A percentile compares a stretch with the other conserved stretches of the same genome.
Evolutionary conservation across 2,329 filamentous ascomycete species (phyloP).

Genomic region (Calonectria pseudoreteaudii): DNA sequence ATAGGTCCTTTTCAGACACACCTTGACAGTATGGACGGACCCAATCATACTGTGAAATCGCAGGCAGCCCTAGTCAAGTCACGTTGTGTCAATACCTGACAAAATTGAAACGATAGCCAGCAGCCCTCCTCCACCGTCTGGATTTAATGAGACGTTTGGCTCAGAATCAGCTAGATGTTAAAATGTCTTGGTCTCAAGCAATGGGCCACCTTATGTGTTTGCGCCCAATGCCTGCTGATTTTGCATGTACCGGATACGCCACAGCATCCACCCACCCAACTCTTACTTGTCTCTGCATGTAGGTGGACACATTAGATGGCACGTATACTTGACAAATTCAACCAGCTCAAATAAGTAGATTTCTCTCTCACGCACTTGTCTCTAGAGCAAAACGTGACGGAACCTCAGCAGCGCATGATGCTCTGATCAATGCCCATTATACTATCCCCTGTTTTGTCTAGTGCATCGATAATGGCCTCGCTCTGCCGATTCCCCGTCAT

Average conservation of each 20-base stretch:
- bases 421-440: background rate
- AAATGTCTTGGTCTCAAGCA: background rate
- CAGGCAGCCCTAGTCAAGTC: background rate
- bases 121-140: background rate
- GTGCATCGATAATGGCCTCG: conserved; percentile 1
- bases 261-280: background rate
- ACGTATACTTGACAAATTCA: background rate
- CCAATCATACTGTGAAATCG: background rate
- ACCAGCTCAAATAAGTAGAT: background rate
- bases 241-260: background rate
- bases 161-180: background rate
- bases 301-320: background rate
- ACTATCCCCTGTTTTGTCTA: conserved; percentile 10
- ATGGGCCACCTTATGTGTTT: background rate
- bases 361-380: background rate
- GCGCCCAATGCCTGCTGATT: background rate
- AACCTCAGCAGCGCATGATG: background rate
- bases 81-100: background rate
- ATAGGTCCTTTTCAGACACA: background rate
- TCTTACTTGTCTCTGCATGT: background rate
- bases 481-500: conserved; percentile 9
- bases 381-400: background rate
- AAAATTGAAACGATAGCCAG: background rate
- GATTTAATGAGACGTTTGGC: background rate
- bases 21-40: background rate